Evolutionary conservation across 306 rosid genomes (phyloP).

Genomic region (Castanea mollissima): DNA sequence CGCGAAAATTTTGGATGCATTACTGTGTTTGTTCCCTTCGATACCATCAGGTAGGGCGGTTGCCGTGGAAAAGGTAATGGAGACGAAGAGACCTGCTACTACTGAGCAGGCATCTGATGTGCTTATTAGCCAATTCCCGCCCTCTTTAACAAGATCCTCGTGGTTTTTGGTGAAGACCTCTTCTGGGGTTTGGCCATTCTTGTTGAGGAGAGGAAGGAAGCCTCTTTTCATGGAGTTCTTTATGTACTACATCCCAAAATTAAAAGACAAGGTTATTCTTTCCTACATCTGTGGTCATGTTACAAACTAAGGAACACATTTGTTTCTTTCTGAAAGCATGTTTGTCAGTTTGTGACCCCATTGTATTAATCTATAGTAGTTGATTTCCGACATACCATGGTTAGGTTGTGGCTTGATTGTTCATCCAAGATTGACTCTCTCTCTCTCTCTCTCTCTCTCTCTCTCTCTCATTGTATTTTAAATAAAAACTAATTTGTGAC

Average conservation of each 20-base stretch:
- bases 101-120: constrained; percentile 56
- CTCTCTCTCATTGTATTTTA: too few relatives aligned
- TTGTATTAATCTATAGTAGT: too few relatives aligned
- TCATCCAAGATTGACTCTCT: too few relatives aligned
- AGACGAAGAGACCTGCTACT: constrained; percentile 55
- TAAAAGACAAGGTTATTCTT: too few relatives aligned
- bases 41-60: constrained; percentile 43
- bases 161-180: constrained; percentile 42
- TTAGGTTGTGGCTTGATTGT: too few relatives aligned
- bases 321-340: too few relatives aligned
- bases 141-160: constrained; percentile 4
- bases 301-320: too few relatives aligned
- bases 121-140: constrained; percentile 38
- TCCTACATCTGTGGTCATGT: not conserved
- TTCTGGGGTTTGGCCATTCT: constrained; percentile 26
- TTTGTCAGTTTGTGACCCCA: too few relatives aligned
- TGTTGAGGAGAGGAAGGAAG: constrained; percentile 32
- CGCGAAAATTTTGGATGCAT: constrained; percentile 29
- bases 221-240: constrained; percentile 31
- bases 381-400: too few relatives aligned
- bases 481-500: not conserved
- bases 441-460: too few relatives aligned
- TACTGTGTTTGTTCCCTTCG: not conserved
- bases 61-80: constrained; percentile 41
- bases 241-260: constrained; percentile 35